Conservation (phyloP, 1,284 basidiomycete genomes). For the Omphalotus olearius region DNA sequence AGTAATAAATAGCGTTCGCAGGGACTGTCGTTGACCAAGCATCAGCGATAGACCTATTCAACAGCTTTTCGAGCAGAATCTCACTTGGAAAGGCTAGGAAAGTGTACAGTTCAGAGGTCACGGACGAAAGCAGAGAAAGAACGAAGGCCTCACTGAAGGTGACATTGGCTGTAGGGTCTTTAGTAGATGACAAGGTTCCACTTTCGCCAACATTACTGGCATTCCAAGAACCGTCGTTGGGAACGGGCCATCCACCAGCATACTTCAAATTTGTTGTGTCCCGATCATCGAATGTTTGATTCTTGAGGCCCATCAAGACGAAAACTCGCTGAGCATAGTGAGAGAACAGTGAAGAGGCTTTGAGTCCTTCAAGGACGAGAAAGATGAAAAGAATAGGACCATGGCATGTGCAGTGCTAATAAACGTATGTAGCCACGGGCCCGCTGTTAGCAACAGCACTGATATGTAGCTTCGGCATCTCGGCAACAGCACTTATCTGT, state of each 20-base stretch:
- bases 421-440: too few species aligned
- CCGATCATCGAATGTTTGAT: constrained; percentile 22
- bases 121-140: not conserved
- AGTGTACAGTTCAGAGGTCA: not conserved
- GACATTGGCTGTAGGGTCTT: constrained; percentile 22
- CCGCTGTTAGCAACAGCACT: too few species aligned
- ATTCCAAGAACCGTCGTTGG: constrained; percentile 22
- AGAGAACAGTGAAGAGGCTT: too few species aligned
- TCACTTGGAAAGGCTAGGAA: constrained; percentile 7
- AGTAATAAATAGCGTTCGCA: constrained; percentile 28
- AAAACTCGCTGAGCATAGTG: not conserved
- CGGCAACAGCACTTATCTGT: too few species aligned
- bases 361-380: not conserved
- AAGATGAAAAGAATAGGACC: not conserved
- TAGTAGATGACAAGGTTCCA: constrained; percentile 25
- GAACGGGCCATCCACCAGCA: constrained; percentile 20
- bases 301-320: not conserved
- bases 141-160: constrained; percentile 23
- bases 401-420: not conserved
- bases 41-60: not conserved
- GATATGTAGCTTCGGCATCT: too few species aligned
- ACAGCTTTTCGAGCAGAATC: not conserved
- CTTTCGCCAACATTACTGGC: constrained; percentile 22
- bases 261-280: constrained; percentile 21
- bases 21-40: constrained; percentile 14